A percentile compares a stretch with the other conserved stretches of the same genome.
Evolutionary conservation across 768 basidiomycete species (phyloP).

Genomic region (Kwoniella sp.): DNA sequence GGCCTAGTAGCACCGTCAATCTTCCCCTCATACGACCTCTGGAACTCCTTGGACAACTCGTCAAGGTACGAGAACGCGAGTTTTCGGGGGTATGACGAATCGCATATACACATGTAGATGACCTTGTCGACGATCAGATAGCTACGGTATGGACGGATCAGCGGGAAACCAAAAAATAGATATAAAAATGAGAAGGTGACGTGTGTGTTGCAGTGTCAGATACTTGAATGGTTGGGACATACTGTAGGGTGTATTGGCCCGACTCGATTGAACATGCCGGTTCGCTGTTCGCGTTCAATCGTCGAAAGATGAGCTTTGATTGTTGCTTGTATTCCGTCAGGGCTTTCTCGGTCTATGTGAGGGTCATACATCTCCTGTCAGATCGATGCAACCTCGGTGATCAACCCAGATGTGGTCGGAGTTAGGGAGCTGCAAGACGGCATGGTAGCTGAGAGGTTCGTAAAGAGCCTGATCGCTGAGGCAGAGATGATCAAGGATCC

Average conservation of each 20-base stretch:
- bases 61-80: slow-evolving; percentile 96
- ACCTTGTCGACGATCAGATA: slow-evolving; percentile 95
- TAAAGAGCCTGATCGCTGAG: too few species aligned
- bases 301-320: slow-evolving; percentile 91
- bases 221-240: slow-evolving; percentile 46
- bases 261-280: slow-evolving; percentile 96
- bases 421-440: neutral
- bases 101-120: slow-evolving; percentile 90
- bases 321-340: slow-evolving; percentile 98
- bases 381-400: neutral
- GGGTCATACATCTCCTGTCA: neutral
- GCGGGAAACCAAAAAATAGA: neutral
- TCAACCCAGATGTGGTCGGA: neutral
- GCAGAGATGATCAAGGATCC: slow-evolving; percentile 1
- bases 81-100: slow-evolving; percentile 95
- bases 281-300: slow-evolving; percentile 90
- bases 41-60: slow-evolving; percentile 95
- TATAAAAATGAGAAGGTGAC: neutral
- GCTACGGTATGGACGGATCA: slow-evolving; percentile 59
- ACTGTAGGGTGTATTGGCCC: slow-evolving; percentile 95
- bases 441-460: too few species aligned
- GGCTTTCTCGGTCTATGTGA: slow-evolving; percentile 78
- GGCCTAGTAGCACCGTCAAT: slow-evolving; percentile 90
- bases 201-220: neutral
- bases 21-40: slow-evolving; percentile 85